Evolutionary conservation across 2,329 filamentous ascomycete species (phyloP).

Genomic region (Botrytis pseudocinerea): DNA sequence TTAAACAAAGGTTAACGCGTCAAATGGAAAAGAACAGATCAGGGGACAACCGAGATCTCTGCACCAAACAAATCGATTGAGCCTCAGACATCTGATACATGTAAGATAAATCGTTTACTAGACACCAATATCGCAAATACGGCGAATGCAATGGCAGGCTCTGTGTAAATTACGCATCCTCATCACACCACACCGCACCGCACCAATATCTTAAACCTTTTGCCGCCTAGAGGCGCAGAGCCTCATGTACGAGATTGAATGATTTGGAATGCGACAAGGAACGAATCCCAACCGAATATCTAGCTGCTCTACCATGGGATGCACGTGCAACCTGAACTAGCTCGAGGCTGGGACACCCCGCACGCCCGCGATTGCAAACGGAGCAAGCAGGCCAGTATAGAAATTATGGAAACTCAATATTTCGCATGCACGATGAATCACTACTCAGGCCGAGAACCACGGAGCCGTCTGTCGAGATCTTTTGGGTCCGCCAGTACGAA

Average conservation of each 20-base stretch:
- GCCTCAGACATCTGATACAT: conserved; percentile 11
- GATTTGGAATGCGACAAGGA: background rate
- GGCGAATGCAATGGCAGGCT: conserved; percentile 2
- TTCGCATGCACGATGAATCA: conserved; percentile 18
- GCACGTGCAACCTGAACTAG: background rate
- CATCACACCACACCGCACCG: background rate
- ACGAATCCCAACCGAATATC: background rate
- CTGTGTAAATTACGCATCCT: conserved; percentile 10
- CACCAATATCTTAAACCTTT: background rate
- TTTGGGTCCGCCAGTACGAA: background rate
- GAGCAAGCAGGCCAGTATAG: background rate
- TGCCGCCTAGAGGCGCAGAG: background rate
- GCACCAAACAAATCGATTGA: background rate
- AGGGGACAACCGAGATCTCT: background rate
- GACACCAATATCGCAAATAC: background rate
- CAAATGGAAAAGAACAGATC: background rate
- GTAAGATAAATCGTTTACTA: conserved; percentile 7
- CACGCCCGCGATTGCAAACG: background rate
- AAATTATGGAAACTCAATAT: conserved; percentile 5
- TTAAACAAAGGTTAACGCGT: conserved; percentile 7
- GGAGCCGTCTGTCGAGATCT: background rate
- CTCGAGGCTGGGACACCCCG: conserved; percentile 7
- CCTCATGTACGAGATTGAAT: background rate
- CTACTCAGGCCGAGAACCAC: background rate
- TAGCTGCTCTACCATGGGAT: background rate